Conservation (phyloP, 306 rosid species). For the Cercis canadensis region DNA sequence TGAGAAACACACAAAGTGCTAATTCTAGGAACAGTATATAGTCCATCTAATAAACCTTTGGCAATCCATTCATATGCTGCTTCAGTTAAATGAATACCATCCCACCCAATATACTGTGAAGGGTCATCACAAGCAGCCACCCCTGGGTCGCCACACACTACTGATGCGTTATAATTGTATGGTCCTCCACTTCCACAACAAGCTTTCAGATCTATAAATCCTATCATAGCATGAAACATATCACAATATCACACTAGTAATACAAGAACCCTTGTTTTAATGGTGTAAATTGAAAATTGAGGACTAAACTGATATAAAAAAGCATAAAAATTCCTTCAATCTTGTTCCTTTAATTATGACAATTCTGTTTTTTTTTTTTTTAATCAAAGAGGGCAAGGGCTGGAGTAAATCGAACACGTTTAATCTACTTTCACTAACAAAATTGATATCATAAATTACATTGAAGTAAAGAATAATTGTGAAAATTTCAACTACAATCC, state of each 20-base stretch:
- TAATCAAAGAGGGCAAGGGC: too few relatives aligned
- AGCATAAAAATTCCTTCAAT: too few relatives aligned
- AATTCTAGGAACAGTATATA: neutral
- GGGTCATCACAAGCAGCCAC: conserved; percentile 36
- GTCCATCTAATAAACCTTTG: conserved; percentile 3
- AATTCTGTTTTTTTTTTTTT: too few relatives aligned
- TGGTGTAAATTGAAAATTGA: too few relatives aligned
- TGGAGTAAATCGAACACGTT: too few relatives aligned
- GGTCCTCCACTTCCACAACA: conserved; percentile 18
- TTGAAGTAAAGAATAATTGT: too few relatives aligned
- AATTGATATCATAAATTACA: too few relatives aligned
- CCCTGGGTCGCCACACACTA: neutral
- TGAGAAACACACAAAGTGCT: conserved; percentile 1
- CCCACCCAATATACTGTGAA: conserved; percentile 44
- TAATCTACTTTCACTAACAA: too few relatives aligned
- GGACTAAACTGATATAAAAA: too few relatives aligned
- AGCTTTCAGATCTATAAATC: neutral
- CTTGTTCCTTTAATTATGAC: too few relatives aligned
- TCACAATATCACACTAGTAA: neutral
- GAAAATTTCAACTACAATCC: too few relatives aligned
- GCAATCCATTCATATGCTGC: conserved; percentile 55
- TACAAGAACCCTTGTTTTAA: neutral
- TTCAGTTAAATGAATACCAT: conserved; percentile 56
- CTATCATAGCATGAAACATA: neutral
- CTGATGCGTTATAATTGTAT: conserved; percentile 17